Evolutionary conservation across 2,329 filamentous ascomycete genomes (phyloP), one percentile per base, ranked within the genome.

Genomic region (Diaporthe sp.): DNA sequence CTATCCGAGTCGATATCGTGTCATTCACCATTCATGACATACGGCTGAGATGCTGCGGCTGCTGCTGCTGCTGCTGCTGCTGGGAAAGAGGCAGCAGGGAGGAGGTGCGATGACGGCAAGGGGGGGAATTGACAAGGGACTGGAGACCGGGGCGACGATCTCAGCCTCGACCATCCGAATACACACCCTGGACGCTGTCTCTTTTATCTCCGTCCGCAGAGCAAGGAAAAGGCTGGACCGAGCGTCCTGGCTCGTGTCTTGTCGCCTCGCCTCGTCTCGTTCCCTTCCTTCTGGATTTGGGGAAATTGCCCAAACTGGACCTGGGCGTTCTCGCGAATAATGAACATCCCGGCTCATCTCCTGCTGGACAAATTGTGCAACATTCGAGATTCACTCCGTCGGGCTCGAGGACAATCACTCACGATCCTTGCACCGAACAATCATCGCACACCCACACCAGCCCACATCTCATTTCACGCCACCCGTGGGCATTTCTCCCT

Each of bases 151-250:
- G 63, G 63, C 63, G 63, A 51, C 63, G 13, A 68, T 68, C 63
- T 68, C 63, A 68, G 63, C 63, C 63, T 68, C 63, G 63, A 68
- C 63, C 63, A 68, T 50, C 63, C 44, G 61, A 66, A 50, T 44
- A 50, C 61, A 51, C 27, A 65, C 63, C 44, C 63, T 68, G 63
- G 63, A 39, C 39, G n/a, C 55, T 51, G 42, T 71, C 59, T 35
- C 53, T 61, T 61, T 58, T 71, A 58, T 71, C 37, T 63, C 63
- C 59, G 70, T 71, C 56, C 56, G 70, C 70, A 22, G 63, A 71
- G 32, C 56, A 63, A 51, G 56, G 70, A 61, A 42, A 63, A 71
- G 70, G 70, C 56, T 71, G 70, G 70, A 71, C 70, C 70, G 70
- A 71, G 70, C 70, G 70, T 63, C 70, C 50, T 71, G 53, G 47